Evolutionary conservation across 1,284 basidiomycete genomes (phyloP).

Genomic region (Cerioporus squamosus): DNA sequence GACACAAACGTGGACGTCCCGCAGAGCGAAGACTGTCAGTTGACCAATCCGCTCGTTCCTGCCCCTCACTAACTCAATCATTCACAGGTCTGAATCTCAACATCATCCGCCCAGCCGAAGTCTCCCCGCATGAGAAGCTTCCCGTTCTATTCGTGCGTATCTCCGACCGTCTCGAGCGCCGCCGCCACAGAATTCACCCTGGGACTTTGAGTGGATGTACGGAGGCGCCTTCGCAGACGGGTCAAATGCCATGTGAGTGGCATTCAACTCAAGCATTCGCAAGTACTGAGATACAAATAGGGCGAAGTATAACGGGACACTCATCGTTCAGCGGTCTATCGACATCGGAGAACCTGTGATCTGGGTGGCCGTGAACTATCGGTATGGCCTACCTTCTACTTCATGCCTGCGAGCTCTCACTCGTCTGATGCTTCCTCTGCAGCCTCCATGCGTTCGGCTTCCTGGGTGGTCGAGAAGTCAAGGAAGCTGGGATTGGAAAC

Average conservation of each 20-base stretch:
- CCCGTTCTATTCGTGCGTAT: constrained; percentile 56
- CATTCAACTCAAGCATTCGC: not conserved
- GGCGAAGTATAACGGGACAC: not conserved
- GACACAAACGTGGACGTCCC: not conserved
- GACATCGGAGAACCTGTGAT: constrained; percentile 39
- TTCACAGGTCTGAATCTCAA: constrained; percentile 57
- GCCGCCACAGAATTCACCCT: no score
- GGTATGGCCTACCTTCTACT: constrained; percentile 36
- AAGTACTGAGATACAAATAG: not conserved
- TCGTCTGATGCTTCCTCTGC: not conserved
- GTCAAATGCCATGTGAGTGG: not conserved
- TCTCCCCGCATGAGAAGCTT: constrained; percentile 43
- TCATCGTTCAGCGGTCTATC: constrained; percentile 36
- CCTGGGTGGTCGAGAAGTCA: constrained; percentile 44
- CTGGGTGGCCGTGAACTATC: constrained; percentile 36
- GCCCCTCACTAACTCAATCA: not conserved
- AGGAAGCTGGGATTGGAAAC: constrained; percentile 54
- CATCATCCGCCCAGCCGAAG: constrained; percentile 50
- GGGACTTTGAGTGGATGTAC: not conserved
- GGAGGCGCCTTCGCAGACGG: not conserved
- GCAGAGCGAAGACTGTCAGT: constrained; percentile 51
- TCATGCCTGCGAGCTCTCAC: no score
- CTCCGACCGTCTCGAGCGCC: not conserved
- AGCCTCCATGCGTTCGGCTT: constrained; percentile 1
- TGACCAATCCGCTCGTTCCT: constrained; percentile 7